Evolutionary conservation across 176 grass and related monocot genomes (phyloP).

Genomic region (Oryza officinalis): DNA sequence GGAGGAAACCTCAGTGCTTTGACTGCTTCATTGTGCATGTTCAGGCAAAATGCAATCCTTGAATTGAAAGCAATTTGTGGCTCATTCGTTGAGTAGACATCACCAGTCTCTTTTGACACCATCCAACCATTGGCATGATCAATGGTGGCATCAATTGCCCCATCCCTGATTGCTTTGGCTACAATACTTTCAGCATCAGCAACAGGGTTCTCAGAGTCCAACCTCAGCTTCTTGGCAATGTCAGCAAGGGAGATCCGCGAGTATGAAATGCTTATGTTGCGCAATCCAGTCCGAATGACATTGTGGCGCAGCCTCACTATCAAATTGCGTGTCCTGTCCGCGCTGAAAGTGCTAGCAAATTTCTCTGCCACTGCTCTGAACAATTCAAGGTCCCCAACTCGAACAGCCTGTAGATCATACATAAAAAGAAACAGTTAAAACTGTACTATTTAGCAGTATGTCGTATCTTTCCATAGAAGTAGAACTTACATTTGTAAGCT

Average conservation of each 20-base stretch:
- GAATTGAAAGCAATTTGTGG: conserved; percentile 79
- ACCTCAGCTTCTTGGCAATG: conserved; percentile 76
- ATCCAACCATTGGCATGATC: conserved; percentile 81
- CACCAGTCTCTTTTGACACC: conserved; percentile 80
- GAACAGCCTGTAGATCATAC: conserved; percentile 61
- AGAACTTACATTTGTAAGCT: conserved; percentile 76
- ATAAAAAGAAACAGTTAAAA: conserved; percentile 34
- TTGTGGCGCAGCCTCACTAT: conserved; percentile 81
- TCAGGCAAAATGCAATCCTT: conserved; percentile 84
- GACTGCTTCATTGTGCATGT: conserved; percentile 86
- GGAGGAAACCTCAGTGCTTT: conserved; percentile 76
- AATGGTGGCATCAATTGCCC: conserved; percentile 82
- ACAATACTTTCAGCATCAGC: conserved; percentile 87
- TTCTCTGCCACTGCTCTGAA: conserved; percentile 77
- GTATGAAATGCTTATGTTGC: conserved; percentile 83
- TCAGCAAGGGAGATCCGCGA: conserved; percentile 81
- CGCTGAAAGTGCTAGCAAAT: conserved; percentile 64
- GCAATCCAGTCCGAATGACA: conserved; percentile 86
- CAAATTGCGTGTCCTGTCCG: conserved; percentile 73
- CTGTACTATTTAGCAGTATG: neutral
- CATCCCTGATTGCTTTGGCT: conserved; percentile 79
- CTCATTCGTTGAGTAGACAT: conserved; percentile 86
- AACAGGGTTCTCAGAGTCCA: conserved; percentile 62
- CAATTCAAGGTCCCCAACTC: conserved; percentile 79
- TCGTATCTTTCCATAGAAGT: neutral